These are phyloP conservation scores for Neurospora discreta DNA, from an alignment of 495 filamentous ascomycete genomes.

Conservation along the genomic window DNA sequence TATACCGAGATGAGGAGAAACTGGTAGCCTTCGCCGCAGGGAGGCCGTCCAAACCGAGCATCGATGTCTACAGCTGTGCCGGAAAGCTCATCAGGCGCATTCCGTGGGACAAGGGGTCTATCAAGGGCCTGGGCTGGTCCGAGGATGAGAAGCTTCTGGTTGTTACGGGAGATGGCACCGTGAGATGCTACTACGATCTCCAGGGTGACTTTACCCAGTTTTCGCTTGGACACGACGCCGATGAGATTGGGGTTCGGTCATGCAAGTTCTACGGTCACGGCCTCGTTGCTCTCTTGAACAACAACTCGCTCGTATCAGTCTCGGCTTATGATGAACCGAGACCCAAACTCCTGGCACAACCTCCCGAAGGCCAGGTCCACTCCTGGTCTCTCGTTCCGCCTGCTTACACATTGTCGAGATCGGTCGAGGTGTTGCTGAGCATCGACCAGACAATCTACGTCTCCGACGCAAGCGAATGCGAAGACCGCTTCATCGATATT, in stretches of 20 bases:
- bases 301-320: constrained; percentile 80
- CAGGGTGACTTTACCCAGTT: constrained; percentile 94
- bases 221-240: constrained; percentile 81
- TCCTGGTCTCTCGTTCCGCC: constrained; percentile 89
- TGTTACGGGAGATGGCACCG: constrained; percentile 79
- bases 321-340: constrained; percentile 84
- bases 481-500: constrained; percentile 80
- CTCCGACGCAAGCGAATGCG: constrained; percentile 77
- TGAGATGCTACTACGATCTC: constrained; percentile 83
- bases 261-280: constrained; percentile 88
- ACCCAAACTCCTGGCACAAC: constrained; percentile 67
- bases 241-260: constrained; percentile 72
- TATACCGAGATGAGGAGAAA: constrained; percentile 81
- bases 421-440: constrained; percentile 85
- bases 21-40: constrained; percentile 63
- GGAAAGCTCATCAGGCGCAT: constrained; percentile 62
- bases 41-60: constrained; percentile 64
- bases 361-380: constrained; percentile 67
- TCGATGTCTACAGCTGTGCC: constrained; percentile 89
- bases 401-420: constrained; percentile 80
- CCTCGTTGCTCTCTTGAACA: constrained; percentile 84
- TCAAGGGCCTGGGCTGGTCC: constrained; percentile 90
- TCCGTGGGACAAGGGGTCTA: constrained; percentile 83
- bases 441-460: constrained; percentile 77
- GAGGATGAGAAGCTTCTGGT: constrained; percentile 90